Base-by-base conservation (phyloP, 148 eudicot genomes). In the Rhododendron ferrugineum region DNA sequence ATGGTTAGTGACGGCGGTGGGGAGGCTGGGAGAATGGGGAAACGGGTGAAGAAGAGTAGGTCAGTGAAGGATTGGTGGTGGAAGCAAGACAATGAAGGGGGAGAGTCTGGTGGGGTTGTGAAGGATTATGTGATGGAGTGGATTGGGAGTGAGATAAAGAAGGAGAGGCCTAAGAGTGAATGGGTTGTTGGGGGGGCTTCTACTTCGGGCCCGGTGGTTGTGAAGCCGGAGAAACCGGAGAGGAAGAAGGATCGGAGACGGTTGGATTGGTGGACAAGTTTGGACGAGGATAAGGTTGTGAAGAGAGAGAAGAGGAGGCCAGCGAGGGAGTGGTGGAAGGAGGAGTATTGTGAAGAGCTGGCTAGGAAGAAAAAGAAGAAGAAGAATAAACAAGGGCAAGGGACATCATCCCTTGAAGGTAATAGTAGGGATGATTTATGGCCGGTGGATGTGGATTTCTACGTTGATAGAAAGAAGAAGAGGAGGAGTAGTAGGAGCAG, bases 91-190 rank as follows among this genome's bases (percentile, higher is more conserved):
- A 86, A 86, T 66, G 90, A 82, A 0, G 84, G 76, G 26, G 79
- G 49, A 28, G 89, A 88, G 28, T 85, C 88, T 28, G 91, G 91
- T 32, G 91, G 90, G 44, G 85, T 58, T 86, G 96, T 94, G 88
- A 96, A 96, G 92, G 99, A 96, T 80, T 94, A 96, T 85, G 98
- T 96, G 87, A 95, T 91, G 96, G 97, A 96, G 64, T 96, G 98
- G 98, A 92, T 96, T 81, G 97, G 98, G 44, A 90, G 82, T 85
- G 99, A 95, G 89, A 91, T 95, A 34, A 91, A 91, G 82, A 93
- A 90, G 78, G 98, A 95, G 87, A 92, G 91, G 81, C 90, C 91
- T 0, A 86, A 79, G 72, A 86, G 85, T 46, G 92, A 90, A 74
- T 93, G 90, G 93, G 84, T 86, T 64, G 93, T 87, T 70, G 93